Base-by-base conservation (phyloP, 2,329 filamentous ascomycete species). In the Monosporascus sp. region DNA sequence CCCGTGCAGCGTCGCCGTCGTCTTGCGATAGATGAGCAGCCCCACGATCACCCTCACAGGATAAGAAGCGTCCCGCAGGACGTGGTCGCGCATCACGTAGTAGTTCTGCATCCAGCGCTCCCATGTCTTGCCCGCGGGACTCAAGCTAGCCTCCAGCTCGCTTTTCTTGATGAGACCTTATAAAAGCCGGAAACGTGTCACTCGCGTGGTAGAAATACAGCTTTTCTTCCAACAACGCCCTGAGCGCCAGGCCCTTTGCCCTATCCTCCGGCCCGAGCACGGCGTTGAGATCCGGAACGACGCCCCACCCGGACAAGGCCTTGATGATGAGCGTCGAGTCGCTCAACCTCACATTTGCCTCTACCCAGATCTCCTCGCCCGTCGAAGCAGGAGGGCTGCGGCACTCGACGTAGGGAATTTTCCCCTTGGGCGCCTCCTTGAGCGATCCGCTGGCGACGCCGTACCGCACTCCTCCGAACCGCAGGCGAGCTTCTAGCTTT, bases 91-190 rank as follows among this genome's bases (percentile, higher is more conserved):
- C 81, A 84, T 85, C 16, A 69, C 65, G 55, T 80, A 75, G 69
- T 80, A 86, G 63, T 86, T 84, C 52, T 81, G 70, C 3, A 75
- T 63, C 83, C 83, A 87, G 55, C 75, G 72, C 67, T 87, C 83
- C 41, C 73, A 71, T 1, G 57, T 65, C 73, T 78, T 51, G 37
- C 11, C 9, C 5, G 2, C 8, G 38, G 19, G 38, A 7, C 17
- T 20, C 1, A 2, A n/a, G 43, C 31, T 31, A 46, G 43, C 43
- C 22, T 3, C 16, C n/a, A 14, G 5, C 4, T 35, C 9, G 31
- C 31, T 35, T 31, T 31, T 9, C 27, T 9, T 7, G 27, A 31
- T 11, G 9, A 11, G 31, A 14, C 31, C 3, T 48, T 35, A 37
- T 17, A 43, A 19, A 6, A 11, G 43, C 27, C 8, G 16, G 37